Base-by-base conservation (phyloP, 495 filamentous ascomycete species). In the Chaetomidium leptoderma region DNA sequence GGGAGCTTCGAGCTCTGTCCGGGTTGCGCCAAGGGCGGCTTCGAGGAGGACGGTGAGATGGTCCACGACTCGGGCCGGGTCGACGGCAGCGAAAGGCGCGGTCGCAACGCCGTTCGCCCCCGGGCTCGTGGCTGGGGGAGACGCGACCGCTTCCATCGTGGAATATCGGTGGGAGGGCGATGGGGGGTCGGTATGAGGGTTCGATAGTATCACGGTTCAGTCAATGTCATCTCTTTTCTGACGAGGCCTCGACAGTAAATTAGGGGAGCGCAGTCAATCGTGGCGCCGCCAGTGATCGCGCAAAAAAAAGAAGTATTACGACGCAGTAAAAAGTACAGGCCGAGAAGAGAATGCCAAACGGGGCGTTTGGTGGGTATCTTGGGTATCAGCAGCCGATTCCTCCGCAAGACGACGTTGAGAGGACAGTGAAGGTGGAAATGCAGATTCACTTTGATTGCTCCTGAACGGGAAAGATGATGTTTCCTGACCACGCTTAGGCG, bases 21-120 rank as follows among this genome's bases (percentile, higher is more conserved):
- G 83, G 27, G 84, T 82, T 57, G 95, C 91, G 62, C 92, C 95
- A 52, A 99, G 80, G 61, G 88, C 91, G 52, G 92, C 85, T 68
- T 86, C 81, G 63, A 96, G 80, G 53, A 97, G 84, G 53, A 84
- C 82, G 36, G 77, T 78, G 53, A 97, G 80, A 75, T 97, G 86
- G 47, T 92, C 86, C 50, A 96, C 81, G 39, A 98, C 72, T 47
- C 77, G 65, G 49, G 53, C 62, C 0, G 79, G 76, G 62, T 81
- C 76, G 60, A 81, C 61, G 44, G 74, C 62, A 33, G 73, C 69
- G 56, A 81, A 80, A 39, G 74, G 59, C 58, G 73, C 60, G 35
- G 72, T 60, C 42, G 72, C 60, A 35, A 72, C 64, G 66, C 76
- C 75, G 63, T 78, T 78, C 23, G 74, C 27, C 39, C 66, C 71